Evolutionary conservation across 495 filamentous ascomycete genomes (phyloP).

Genomic region (Stereocaulon alpinum): DNA sequence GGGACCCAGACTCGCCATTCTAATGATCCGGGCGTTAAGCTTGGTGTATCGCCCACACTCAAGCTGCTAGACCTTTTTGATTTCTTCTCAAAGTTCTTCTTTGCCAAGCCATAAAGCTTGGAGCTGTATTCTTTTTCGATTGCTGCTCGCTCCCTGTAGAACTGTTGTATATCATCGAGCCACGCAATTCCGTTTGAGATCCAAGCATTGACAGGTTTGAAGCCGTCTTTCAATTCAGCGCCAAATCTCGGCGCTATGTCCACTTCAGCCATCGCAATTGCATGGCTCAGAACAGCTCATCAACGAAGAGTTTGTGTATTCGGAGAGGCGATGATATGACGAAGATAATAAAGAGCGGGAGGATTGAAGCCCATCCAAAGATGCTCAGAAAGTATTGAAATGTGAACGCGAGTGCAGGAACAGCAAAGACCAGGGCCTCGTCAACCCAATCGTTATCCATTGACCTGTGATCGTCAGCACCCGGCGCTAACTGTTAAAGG

Average conservation of each 20-base stretch:
- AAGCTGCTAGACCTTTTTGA: constrained; percentile 76
- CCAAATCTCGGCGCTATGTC: constrained; percentile 74
- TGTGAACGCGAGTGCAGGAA: neutral
- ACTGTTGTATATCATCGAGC: constrained; percentile 94
- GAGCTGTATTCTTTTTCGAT: constrained; percentile 95
- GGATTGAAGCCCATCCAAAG: too few relatives aligned
- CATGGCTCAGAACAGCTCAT: neutral
- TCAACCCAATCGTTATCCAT: neutral
- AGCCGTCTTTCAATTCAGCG: constrained; percentile 89
- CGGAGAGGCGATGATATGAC: too few relatives aligned
- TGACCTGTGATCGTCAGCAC: neutral
- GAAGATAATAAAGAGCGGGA: neutral
- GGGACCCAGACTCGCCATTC: constrained; percentile 50
- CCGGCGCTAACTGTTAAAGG: neutral
- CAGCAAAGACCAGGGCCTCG: neutral
- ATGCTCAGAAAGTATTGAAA: too few relatives aligned
- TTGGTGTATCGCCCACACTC: constrained; percentile 88
- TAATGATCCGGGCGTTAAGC: constrained; percentile 87
- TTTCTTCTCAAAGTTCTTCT: constrained; percentile 96
- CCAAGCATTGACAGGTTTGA: constrained; percentile 90
- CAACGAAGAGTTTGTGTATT: neutral
- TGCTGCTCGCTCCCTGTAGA: constrained; percentile 84
- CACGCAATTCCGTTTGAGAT: constrained; percentile 78
- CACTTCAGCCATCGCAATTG: constrained; percentile 54
- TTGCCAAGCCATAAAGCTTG: constrained; percentile 76